Evolutionary conservation across 495 filamentous ascomycete species (phyloP).

Genomic region (Immersiella caudata): DNA sequence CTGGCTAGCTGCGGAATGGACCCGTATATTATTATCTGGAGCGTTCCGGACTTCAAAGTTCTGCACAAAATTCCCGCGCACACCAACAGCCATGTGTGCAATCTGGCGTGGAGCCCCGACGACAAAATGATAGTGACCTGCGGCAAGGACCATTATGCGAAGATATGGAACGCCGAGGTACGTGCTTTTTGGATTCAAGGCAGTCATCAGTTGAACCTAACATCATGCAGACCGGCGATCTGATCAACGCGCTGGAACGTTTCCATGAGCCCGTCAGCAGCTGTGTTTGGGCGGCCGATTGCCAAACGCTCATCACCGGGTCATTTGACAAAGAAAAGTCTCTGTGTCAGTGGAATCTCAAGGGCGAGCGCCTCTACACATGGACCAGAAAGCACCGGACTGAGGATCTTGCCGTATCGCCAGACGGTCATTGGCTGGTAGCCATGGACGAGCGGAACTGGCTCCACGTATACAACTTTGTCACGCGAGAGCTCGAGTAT

Average conservation of each 20-base stretch:
- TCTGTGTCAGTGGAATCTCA: constrained; percentile 68
- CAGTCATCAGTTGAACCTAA: constrained; percentile 1
- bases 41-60: constrained; percentile 68
- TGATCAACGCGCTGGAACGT: constrained; percentile 63
- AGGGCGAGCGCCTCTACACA: constrained; percentile 57
- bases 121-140: constrained; percentile 83
- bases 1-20: constrained; percentile 83
- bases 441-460: constrained; percentile 70
- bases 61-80: constrained; percentile 68
- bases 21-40: constrained; percentile 76
- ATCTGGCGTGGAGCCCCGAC: constrained; percentile 90
- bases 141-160: constrained; percentile 70
- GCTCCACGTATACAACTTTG: constrained; percentile 82
- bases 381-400: constrained; percentile 75
- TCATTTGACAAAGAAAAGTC: constrained; percentile 69
- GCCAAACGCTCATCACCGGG: constrained; percentile 76
- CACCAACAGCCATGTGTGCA: constrained; percentile 63
- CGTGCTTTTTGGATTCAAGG: constrained; percentile 31
- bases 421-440: constrained; percentile 75
- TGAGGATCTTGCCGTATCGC: constrained; percentile 80
- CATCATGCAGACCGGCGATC: constrained; percentile 64
- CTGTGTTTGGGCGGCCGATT: constrained; percentile 82
- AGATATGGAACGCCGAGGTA: constrained; percentile 80
- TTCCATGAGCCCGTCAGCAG: constrained; percentile 82
- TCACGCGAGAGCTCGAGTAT: constrained; percentile 71